Base-by-base conservation (phyloP, 2,329 filamentous ascomycete genomes). In the Xylariaceae sp. region DNA sequence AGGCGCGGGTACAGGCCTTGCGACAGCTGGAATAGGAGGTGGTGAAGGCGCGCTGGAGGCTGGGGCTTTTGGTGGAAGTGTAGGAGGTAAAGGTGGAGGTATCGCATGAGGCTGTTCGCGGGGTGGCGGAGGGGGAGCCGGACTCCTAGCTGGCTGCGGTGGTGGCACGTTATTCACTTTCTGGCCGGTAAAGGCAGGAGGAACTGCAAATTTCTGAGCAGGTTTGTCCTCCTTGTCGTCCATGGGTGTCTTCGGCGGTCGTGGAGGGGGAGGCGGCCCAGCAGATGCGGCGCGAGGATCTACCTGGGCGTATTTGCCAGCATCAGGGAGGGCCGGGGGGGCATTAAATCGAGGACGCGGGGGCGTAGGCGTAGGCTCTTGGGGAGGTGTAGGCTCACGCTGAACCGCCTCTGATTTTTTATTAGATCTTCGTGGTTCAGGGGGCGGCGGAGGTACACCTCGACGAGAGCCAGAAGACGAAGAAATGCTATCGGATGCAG, bases 321-420 rank as follows among this genome's bases (percentile, higher is more conserved):
- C 94, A 71, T 96, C 92, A 50, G 91, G 85, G 55, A 97, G 75
- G 2, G 93, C 90, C 27, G 94, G 94, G 39, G 94, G 94, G 7
- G 91, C 93, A 60, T 86, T 82, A 75, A 96, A 97, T 45, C 86
- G 82, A 18, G 85, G 82, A 8, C 81, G 80, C 15, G 86, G 84
- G 10, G 91, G 89, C 11, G 87, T 85, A 11, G 91, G 89, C 11
- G 87, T 85, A 11, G 87, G 83, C 55, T 91, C 87, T 66, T 86
- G 81, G 24, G 87, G 82, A n/a, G 89, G 84, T 30, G 80, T 76
- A n/a, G 76, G 73, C 58, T 79, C 79, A 50, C 73, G 74, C 60
- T 52, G 58, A 40, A 50, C 48, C 7, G 56, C 32, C 20, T 85
- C 82, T 16, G 70, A 55, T 67, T 83, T n/a, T n/a, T n/a, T 77